A percentile compares a stretch with the other conserved stretches of the same genome.
Evolutionary conservation across 1,139 yeast species (phyloP).

Genomic region (Groenewaldozyma sp.): DNA sequence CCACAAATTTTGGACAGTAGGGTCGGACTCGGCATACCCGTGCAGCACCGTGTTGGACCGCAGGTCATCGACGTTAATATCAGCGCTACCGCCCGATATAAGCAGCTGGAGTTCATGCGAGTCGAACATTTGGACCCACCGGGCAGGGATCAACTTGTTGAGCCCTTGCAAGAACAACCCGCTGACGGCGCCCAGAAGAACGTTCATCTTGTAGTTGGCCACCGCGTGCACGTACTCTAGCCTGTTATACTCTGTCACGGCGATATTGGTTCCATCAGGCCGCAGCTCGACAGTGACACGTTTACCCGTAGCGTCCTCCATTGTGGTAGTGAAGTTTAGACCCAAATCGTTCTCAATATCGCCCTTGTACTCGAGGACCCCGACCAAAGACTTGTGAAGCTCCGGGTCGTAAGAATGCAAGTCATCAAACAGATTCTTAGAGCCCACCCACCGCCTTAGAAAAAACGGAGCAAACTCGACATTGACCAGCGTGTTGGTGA

Average conservation of each 20-base stretch:
- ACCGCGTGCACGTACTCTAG: constrained; percentile 69
- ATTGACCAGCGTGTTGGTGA: constrained; percentile 73
- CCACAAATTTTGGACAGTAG: constrained; percentile 55
- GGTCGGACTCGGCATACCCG: constrained; percentile 51
- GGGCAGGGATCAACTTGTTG: constrained; percentile 53
- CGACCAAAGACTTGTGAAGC: constrained; percentile 55
- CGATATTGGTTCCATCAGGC: constrained; percentile 46
- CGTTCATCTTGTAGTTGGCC: constrained; percentile 72
- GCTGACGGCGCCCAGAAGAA: constrained; percentile 49
- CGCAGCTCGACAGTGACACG: constrained; percentile 46
- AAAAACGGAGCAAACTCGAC: constrained; percentile 83
- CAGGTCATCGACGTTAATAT: constrained; percentile 65
- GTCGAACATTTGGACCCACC: constrained; percentile 80
- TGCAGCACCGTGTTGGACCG: constrained; percentile 45
- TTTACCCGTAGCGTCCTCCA: constrained; percentile 32
- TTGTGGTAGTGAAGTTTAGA: constrained; percentile 55
- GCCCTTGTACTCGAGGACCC: constrained; percentile 47
- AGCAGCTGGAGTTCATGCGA: constrained; percentile 75
- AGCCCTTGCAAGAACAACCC: constrained; percentile 63
- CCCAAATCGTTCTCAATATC: constrained; percentile 52
- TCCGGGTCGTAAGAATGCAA: constrained; percentile 61
- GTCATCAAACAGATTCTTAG: constrained; percentile 63
- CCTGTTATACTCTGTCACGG: constrained; percentile 54
- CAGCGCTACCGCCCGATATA: constrained; percentile 71
- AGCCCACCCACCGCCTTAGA: constrained; percentile 56